Conservation (phyloP, 257 asterid species). For the Solanum habrochaites region DNA sequence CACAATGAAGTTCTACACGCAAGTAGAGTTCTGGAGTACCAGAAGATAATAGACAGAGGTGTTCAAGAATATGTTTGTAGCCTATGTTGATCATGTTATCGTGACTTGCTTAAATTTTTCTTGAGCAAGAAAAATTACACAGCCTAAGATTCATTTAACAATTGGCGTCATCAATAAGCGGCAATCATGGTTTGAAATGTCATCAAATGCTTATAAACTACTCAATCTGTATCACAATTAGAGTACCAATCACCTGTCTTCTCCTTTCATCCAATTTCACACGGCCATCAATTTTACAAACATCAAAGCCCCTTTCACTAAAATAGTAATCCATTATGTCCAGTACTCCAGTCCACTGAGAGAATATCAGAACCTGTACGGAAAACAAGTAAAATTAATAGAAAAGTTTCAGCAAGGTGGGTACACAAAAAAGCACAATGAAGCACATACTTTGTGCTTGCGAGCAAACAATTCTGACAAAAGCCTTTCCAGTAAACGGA, state of each 20-base stretch:
- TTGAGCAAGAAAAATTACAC: not conserved
- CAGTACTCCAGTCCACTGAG: constrained; percentile 94
- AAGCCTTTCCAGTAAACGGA: constrained; percentile 66
- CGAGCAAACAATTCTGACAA: constrained; percentile 60
- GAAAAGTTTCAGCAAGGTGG: not conserved
- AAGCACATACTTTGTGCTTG: constrained; percentile 65
- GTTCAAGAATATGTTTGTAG: not conserved
- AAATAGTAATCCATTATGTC: constrained; percentile 95
- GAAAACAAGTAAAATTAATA: not conserved
- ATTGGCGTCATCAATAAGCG: not conserved
- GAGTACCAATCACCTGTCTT: constrained; percentile 46
- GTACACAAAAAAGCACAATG: not conserved
- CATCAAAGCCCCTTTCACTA: constrained; percentile 67
- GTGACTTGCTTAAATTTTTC: not conserved
- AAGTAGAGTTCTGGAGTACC: not conserved
- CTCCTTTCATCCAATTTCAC: constrained; percentile 72
- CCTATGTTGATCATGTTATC: not conserved
- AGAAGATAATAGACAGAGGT: not conserved
- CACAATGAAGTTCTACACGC: not conserved
- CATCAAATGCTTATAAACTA: not conserved
- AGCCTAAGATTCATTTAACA: not conserved
- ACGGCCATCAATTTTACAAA: constrained; percentile 87
- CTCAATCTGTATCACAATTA: not conserved
- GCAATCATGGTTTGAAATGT: not conserved
- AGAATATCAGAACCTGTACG: constrained; percentile 79